These are phyloP conservation scores for Fusarium nematophilum DNA, from an alignment of 2,329 filamentous ascomycete genomes.

Conservation along the genomic window DNA sequence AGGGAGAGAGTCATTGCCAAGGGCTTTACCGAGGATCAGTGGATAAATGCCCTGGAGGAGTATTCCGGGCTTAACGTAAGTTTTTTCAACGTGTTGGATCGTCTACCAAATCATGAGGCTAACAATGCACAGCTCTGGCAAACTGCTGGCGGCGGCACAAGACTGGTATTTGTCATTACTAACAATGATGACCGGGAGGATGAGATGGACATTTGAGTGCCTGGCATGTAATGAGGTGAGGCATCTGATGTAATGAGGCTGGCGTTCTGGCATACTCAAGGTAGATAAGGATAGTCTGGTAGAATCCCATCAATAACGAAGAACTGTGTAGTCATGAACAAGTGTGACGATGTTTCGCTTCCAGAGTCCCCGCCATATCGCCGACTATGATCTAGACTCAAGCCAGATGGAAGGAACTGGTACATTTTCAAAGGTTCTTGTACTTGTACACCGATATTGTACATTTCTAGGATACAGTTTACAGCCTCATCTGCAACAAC, in stretches of 20 bases:
- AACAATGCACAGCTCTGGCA: constrained; percentile 75
- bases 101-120: constrained; percentile 45
- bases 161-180: constrained; percentile 76
- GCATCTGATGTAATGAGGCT: constrained; percentile 35
- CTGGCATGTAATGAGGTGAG: constrained; percentile 30
- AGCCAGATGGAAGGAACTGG: constrained; percentile 11
- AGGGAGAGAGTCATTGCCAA: constrained; percentile 93
- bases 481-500: constrained; percentile 61
- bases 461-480: constrained; percentile 48
- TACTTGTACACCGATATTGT: constrained; percentile 42
- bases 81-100: constrained; percentile 46
- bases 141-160: constrained; percentile 76
- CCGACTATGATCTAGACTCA: not conserved
- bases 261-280: constrained; percentile 48
- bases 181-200: constrained; percentile 62
- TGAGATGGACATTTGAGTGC: constrained; percentile 56
- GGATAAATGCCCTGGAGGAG: constrained; percentile 86
- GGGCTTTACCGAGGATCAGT: constrained; percentile 96
- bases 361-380: no score
- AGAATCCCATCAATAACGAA: constrained; percentile 23
- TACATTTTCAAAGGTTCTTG: constrained; percentile 29
- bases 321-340: constrained; percentile 11
- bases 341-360: no score
- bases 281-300: constrained; percentile 37
- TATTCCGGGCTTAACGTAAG: constrained; percentile 91